phyloP scores from a whole-genome alignment of 768 basidiomycete species.

The Lyophyllum shimeji region DNA sequence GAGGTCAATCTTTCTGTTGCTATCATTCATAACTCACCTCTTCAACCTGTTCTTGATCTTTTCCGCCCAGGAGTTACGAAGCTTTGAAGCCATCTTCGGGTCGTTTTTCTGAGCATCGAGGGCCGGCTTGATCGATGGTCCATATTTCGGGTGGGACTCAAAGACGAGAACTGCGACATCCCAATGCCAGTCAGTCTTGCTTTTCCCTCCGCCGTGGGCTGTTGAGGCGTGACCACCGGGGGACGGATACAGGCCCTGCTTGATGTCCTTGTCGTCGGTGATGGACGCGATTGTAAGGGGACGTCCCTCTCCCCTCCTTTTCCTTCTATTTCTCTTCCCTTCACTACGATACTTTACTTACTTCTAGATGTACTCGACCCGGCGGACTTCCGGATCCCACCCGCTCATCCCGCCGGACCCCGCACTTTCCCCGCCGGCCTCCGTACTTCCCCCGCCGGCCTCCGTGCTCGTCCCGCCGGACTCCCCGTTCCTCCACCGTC shows the following conservation, averaged over 20 bases:
- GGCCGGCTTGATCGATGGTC: neutral
- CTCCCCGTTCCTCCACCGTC: no score
- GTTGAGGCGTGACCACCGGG: neutral
- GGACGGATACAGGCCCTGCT: neutral
- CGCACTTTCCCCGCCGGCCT: no score
- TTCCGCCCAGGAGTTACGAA: neutral
- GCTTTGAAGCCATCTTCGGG: neutral
- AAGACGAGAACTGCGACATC: neutral
- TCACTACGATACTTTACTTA: no score
- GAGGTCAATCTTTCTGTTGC: neutral
- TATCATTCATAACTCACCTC: neutral
- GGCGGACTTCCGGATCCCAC: no score
- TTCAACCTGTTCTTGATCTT: neutral
- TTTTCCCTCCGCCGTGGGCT: neutral
- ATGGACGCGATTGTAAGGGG: neutral
- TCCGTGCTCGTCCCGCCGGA: no score
- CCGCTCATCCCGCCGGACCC: no score
- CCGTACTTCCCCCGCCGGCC: no score
- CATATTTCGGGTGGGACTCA: neutral
- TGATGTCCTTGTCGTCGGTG: neutral
- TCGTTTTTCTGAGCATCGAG: neutral
- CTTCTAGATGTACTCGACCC: no score
- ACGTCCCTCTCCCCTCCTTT: no score
- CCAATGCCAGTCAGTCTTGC: neutral
- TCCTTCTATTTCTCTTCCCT: no score